Evolutionary conservation across 805 yeast species (phyloP).

Genomic region (Lachancea quebecensis): DNA sequence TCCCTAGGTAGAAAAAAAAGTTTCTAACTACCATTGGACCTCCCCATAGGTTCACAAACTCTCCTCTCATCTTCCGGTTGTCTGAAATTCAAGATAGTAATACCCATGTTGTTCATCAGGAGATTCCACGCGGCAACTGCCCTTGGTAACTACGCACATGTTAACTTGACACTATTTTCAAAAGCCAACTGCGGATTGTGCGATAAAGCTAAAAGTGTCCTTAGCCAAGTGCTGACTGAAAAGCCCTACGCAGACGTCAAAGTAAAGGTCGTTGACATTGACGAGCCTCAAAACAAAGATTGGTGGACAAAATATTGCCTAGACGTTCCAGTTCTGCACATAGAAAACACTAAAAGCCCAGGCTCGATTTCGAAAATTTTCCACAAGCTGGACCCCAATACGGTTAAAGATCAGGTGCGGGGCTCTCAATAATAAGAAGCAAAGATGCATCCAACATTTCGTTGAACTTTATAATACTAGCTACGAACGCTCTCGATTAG

Average conservation of each 20-base stretch:
- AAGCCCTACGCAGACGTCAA: constrained; percentile 31
- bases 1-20: too few species aligned
- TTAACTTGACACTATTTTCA: constrained; percentile 52
- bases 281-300: constrained; percentile 46
- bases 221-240: constrained; percentile 33
- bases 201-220: constrained; percentile 50
- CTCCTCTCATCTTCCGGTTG: background rate
- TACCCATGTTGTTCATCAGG: background rate
- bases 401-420: constrained; percentile 45
- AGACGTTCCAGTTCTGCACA: constrained; percentile 73
- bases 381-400: constrained; percentile 56
- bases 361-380: constrained; percentile 51
- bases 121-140: background rate
- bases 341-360: constrained; percentile 41
- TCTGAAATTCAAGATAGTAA: background rate
- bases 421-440: background rate
- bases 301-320: constrained; percentile 72
- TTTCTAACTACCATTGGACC: background rate
- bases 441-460: too few species aligned
- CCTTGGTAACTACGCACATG: constrained; percentile 3
- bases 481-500: background rate
- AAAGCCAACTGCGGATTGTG: constrained; percentile 67
- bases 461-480: too few species aligned
- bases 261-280: constrained; percentile 48
- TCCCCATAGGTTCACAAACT: background rate